Conservation (phyloP, 768 basidiomycete genomes). For the Macrocybe gigantea region DNA sequence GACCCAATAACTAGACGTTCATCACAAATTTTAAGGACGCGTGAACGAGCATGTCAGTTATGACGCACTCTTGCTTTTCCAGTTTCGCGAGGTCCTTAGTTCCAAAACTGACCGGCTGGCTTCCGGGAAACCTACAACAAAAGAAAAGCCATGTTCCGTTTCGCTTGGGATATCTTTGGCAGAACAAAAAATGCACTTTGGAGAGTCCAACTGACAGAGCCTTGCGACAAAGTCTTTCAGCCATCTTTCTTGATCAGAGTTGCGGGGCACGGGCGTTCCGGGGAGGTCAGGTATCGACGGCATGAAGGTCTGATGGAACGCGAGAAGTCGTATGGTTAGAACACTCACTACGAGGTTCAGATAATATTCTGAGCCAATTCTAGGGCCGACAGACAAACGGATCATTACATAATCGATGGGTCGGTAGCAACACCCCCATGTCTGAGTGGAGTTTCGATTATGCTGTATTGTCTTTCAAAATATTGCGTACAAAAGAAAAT, state of each 20-base stretch:
- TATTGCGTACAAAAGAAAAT: constrained; percentile 8
- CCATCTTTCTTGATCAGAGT: constrained; percentile 60
- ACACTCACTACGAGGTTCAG: too few relatives aligned
- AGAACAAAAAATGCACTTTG: constrained; percentile 43
- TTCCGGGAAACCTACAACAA: constrained; percentile 78
- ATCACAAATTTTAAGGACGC: neutral
- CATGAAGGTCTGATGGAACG: constrained; percentile 23
- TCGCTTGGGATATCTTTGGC: neutral
- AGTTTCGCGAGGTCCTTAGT: constrained; percentile 64
- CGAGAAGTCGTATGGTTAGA: constrained; percentile 3
- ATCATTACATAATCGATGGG: neutral
- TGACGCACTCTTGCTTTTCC: constrained; percentile 74
- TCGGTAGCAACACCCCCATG: neutral
- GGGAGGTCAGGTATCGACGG: constrained; percentile 68
- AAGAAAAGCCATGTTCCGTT: constrained; percentile 2
- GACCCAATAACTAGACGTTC: constrained; percentile 82
- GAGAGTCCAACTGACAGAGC: constrained; percentile 59
- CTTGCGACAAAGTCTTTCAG: constrained; percentile 56
- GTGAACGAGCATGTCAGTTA: neutral
- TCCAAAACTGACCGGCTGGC: constrained; percentile 92
- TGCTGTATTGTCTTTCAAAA: too few relatives aligned
- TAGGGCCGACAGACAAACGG: neutral
- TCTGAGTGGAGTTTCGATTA: too few relatives aligned
- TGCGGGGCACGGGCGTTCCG: constrained; percentile 46
- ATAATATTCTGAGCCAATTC: too few relatives aligned